Percentiles rank a stretch among this genome's conserved stretches.
These are phyloP conservation scores for Penicillium pulvis DNA, from an alignment of 495 filamentous ascomycete genomes.

Conservation along the genomic window DNA sequence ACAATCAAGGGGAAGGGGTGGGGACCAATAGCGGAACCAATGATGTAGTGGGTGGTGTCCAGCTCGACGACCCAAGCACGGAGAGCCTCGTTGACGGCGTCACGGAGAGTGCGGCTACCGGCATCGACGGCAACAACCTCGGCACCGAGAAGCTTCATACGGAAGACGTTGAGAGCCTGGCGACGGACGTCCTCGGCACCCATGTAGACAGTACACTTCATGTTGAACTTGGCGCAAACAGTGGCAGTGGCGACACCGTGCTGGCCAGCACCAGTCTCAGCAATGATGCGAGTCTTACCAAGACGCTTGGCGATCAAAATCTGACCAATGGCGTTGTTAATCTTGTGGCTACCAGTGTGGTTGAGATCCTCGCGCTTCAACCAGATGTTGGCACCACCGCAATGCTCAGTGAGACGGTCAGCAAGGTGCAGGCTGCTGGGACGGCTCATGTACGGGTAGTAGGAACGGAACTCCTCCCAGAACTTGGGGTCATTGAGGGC, in stretches of 20 bases:
- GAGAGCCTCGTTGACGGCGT: conserved; percentile 92
- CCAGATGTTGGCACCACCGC: conserved; percentile 91
- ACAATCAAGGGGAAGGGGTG: conserved; percentile 97
- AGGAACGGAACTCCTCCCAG: conserved; percentile 96
- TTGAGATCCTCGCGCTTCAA: conserved; percentile 94
- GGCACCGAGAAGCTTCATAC: conserved; percentile 88
- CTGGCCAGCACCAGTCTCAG: conserved; percentile 91
- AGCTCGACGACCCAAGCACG: conserved; percentile 83
- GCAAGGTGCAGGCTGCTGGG: conserved; percentile 82
- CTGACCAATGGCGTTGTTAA: conserved; percentile 93
- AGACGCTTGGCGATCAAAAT: conserved; percentile 77
- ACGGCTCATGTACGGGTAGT: conserved; percentile 97
- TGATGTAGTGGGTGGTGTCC: conserved; percentile 89
- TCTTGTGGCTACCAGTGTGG: conserved; percentile 83
- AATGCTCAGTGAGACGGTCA: conserved; percentile 75
- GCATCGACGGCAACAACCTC: conserved; percentile 83
- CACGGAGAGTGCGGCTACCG: conserved; percentile 78
- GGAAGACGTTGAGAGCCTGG: conserved; percentile 91
- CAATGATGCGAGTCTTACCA: conserved; percentile 91
- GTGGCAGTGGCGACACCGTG: conserved; percentile 95
- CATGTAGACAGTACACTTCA: conserved; percentile 96
- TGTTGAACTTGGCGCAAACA: conserved; percentile 88
- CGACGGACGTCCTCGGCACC: conserved; percentile 91
- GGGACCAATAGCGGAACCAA: conserved; percentile 91
- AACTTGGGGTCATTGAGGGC: conserved; percentile 84